Evolutionary conservation across 768 basidiomycete genomes (phyloP), one percentile per base, ranked within the genome.

Genomic region (Holtermanniella nyarrowii): DNA sequence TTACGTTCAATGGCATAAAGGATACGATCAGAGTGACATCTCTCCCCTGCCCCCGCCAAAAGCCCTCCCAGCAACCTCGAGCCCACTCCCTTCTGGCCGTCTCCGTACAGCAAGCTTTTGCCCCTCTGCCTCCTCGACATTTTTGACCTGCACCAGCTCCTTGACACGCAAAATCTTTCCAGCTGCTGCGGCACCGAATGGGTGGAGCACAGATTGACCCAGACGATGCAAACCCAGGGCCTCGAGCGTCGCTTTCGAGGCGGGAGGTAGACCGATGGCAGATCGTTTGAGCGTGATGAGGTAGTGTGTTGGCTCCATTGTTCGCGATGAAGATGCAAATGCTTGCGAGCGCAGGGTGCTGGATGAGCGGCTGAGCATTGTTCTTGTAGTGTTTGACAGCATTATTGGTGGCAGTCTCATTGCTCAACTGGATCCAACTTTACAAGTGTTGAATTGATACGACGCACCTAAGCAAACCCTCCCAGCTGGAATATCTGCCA

Each of bases 231-330:
- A 76, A 1, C 90, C 90, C 2, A 96, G 80, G 0, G 87, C 79
- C n/a, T 78, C 76, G 42, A 91, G 76, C 0, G 89, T 91, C 44
- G 77, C 82, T 64, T 83, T 78, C 51, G 82, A 79, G 60, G 77
- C 77, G 52, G 80, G 75, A 2, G 84, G 83, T 7, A 93, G 79
- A 0, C 87, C 83, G 56, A 91, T 90, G 45, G 82, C 83, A 4
- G 89, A 91, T 50, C 90, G 85, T 10, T 79, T 79, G 24, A 91
- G 82, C 18, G 89, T 93, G 62, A 96, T 84, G 75, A 85, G 86
- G 76, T 79, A 90, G 72, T 93, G 86, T 0, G 89, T 87, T 4
- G 69, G 58, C 42, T 48, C 7, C 7, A 12, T 42, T 23, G 39
- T 37, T 26, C 49, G 22, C 22, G 40, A 23, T 21, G 44, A 27